phyloP scores from a whole-genome alignment of 495 filamentous ascomycete species.

The Tirmania nivea region DNA sequence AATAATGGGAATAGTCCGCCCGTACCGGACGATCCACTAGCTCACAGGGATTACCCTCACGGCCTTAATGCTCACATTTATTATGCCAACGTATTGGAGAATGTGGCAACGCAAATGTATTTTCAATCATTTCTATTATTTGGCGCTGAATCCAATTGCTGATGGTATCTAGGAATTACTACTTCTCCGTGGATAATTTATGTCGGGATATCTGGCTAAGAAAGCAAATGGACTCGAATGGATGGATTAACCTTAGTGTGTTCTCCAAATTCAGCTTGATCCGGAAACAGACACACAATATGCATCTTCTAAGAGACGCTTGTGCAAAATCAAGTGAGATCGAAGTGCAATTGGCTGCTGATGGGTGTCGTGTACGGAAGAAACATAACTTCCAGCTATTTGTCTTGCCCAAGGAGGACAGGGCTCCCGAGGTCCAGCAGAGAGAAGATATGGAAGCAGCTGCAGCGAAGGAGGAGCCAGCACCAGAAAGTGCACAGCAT shows the following conservation, averaged over 20 bases:
- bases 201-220: conserved; percentile 85
- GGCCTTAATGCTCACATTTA: too few relatives aligned
- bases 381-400: conserved; percentile 62
- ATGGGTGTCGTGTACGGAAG: conserved; percentile 58
- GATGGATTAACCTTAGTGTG: conserved; percentile 59
- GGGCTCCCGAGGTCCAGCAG: conserved; percentile 31
- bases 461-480: conserved; percentile 3
- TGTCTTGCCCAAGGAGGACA: conserved; percentile 41
- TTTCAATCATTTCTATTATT: too few relatives aligned
- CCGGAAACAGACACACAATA: conserved; percentile 47
- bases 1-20: too few relatives aligned
- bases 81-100: too few relatives aligned
- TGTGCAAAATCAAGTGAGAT: conserved; percentile 46
- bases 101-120: too few relatives aligned
- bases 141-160: conserved; percentile 4
- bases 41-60: too few relatives aligned
- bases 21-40: too few relatives aligned
- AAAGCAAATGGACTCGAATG: conserved; percentile 80
- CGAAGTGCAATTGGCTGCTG: conserved; percentile 45
- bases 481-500: conserved; percentile 1
- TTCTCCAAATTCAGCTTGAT: conserved; percentile 73
- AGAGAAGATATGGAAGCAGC: conserved; percentile 4
- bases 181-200: conserved; percentile 89
- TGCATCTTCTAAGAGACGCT: conserved; percentile 49
- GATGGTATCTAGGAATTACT: conserved; percentile 43